phyloP scores from a whole-genome alignment of 2,329 filamentous ascomycete species.

The Hymenoscyphus repandus region DNA sequence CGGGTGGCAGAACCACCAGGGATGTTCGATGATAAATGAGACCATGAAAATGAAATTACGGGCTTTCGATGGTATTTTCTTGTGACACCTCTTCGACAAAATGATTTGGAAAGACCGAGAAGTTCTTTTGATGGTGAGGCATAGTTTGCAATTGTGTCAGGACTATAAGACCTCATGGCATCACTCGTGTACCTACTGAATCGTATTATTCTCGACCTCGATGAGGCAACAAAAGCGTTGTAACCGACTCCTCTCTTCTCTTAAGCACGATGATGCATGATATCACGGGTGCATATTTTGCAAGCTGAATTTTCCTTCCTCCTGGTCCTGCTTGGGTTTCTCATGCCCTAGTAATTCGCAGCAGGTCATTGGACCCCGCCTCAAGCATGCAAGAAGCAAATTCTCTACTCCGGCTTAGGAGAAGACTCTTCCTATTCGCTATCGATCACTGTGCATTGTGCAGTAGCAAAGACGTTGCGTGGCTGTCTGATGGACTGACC shows the following conservation, averaged over 20 bases:
- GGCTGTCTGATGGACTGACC: not conserved
- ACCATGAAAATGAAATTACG: too few relatives aligned
- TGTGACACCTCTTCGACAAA: too few relatives aligned
- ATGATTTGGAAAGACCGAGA: too few relatives aligned
- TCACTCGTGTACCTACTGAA: too few relatives aligned
- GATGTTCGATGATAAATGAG: too few relatives aligned
- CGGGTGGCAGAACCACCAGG: too few relatives aligned
- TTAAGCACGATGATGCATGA: not conserved
- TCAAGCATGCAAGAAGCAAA: constrained; percentile 9
- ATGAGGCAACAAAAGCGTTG: not conserved
- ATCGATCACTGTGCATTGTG: not conserved
- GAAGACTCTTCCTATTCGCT: constrained; percentile 3
- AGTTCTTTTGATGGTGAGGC: too few relatives aligned
- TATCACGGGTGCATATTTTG: constrained; percentile 2
- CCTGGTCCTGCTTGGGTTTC: not conserved
- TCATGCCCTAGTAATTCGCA: not conserved
- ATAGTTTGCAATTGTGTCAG: too few relatives aligned
- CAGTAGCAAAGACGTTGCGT: not conserved
- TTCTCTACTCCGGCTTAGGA: not conserved
- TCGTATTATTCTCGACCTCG: too few relatives aligned
- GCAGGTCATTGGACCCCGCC: constrained; percentile 1
- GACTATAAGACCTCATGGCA: too few relatives aligned
- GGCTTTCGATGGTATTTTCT: too few relatives aligned
- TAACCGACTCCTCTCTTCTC: not conserved
- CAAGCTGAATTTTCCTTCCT: not conserved